Conservation (phyloP, 352 stramenopile genomes). For the Pythium plurisporium region DNA sequence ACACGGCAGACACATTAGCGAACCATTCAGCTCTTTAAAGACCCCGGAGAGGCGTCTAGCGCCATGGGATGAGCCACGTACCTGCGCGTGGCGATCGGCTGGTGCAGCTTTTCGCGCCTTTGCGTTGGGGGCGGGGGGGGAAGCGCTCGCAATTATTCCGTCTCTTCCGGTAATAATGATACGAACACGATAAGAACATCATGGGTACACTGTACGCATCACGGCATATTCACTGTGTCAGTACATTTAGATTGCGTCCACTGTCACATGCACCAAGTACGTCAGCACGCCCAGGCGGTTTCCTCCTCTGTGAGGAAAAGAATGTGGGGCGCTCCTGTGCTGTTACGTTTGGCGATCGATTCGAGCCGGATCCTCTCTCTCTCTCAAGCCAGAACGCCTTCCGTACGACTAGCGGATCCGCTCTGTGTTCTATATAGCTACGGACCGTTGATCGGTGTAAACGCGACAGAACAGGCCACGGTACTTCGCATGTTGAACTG, state of each 20-base stretch:
- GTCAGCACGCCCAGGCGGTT: neutral
- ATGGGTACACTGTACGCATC: neutral
- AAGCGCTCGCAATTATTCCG: conserved; percentile 3
- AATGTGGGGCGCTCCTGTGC: neutral
- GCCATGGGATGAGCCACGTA: neutral
- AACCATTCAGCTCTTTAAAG: neutral
- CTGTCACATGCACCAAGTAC: conserved; percentile 5
- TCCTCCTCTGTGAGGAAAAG: neutral
- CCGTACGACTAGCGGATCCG: neutral
- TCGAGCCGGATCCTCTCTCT: too few species aligned
- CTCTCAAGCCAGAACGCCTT: too few species aligned
- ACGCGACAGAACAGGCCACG: too few species aligned
- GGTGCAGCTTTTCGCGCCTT: conserved; percentile 24
- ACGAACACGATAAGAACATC: conserved; percentile 3
- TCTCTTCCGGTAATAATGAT: conserved; percentile 1
- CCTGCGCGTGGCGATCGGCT: conserved; percentile 8
- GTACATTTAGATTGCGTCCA: neutral
- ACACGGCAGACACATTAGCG: neutral
- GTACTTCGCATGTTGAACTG: too few species aligned
- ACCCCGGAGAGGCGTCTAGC: neutral
- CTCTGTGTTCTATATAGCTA: too few species aligned
- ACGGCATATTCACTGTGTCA: neutral
- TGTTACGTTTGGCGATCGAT: neutral
- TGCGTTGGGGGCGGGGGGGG: neutral
- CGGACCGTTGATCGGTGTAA: too few species aligned